Base-by-base conservation (phyloP, 768 basidiomycete genomes). In the Amanita muscaria region DNA sequence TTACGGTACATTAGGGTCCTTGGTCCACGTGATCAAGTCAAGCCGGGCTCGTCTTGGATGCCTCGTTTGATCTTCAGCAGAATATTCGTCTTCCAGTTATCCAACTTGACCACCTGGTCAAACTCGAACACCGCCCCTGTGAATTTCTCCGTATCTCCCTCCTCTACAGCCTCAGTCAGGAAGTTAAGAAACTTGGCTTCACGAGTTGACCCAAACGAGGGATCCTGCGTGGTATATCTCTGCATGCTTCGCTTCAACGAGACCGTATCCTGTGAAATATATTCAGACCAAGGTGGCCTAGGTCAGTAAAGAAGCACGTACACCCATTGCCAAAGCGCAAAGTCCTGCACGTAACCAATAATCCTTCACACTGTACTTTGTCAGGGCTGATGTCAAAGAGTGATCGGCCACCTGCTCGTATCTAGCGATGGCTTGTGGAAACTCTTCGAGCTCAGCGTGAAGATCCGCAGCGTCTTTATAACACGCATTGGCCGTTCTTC, bases 331-430 rank as follows among this genome's bases (percentile, higher is more conserved):
- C 44, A 97, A 69, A 12, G 86, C 86, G 60, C 96, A 98, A 16
- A 99, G 68, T 25, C 79, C 79, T 3, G 91, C 76, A 54, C 81
- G 74, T 27, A 98, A 70, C 90, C 92, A 98, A 57, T 94, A 94
- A 53, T 98, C 96, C 67, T 98, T 97, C 54, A 97, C 96, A 50
- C 87, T 91, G 67, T 97, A 99, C 63, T 91, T 92, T n/a, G 96
- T 98, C 54, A 98, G 65, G 7, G 83, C 69, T 15, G 87, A 89
- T 0, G 65, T 65, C 33, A 97, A 71, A 7, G 85, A 88, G 58
- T 86, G 81, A 50, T 83, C 73, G 4, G 91, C 94, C 35, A 98
- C 93, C 57, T 83, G 79, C 56, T 92, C 88, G 54, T 94, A 99
- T 48, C 82, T 82, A 49, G 79, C 71, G 54, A 97, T 90, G 10